A percentile compares a stretch with the other conserved stretches of the same genome.
These are phyloP conservation scores for Moricandia moricandioides DNA, from an alignment of 345 rosid species.

Conservation along the genomic window DNA sequence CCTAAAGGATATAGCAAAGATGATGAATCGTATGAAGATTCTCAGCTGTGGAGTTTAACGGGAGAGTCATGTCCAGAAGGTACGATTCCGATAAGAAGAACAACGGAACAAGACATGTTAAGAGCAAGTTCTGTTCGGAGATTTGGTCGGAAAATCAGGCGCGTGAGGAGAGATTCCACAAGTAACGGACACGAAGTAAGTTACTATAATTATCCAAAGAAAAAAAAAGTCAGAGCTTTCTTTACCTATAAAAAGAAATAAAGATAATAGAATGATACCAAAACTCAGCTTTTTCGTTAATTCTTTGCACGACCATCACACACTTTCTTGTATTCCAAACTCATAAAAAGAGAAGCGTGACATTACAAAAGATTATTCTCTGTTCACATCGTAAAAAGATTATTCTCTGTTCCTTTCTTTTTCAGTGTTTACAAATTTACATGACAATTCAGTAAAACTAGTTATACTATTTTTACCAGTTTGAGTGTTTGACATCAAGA, in stretches of 20 bases:
- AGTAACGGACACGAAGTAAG: constrained; percentile 91
- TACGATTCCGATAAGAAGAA: constrained; percentile 89
- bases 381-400: constrained; percentile 18
- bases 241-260: constrained; percentile 12
- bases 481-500: neutral
- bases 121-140: constrained; percentile 65
- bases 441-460: neutral
- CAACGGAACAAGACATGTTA: constrained; percentile 73
- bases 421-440: constrained; percentile 6
- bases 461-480: neutral
- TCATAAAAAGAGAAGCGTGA: constrained; percentile 20
- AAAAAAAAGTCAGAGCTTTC: constrained; percentile 17
- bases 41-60: constrained; percentile 69
- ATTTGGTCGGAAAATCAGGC: constrained; percentile 72
- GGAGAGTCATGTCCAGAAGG: constrained; percentile 91
- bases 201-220: constrained; percentile 7
- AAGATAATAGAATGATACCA: constrained; percentile 37
- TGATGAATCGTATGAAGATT: constrained; percentile 42
- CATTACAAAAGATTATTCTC: constrained; percentile 26
- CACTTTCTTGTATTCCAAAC: constrained; percentile 9
- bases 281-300: constrained; percentile 33
- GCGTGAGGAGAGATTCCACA: constrained; percentile 70
- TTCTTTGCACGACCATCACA: constrained; percentile 22
- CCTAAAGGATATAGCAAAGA: constrained; percentile 48
- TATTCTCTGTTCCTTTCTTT: constrained; percentile 23